Base-by-base conservation (phyloP, 2,329 filamentous ascomycete species). In the Thielaviopsis punctulata region DNA sequence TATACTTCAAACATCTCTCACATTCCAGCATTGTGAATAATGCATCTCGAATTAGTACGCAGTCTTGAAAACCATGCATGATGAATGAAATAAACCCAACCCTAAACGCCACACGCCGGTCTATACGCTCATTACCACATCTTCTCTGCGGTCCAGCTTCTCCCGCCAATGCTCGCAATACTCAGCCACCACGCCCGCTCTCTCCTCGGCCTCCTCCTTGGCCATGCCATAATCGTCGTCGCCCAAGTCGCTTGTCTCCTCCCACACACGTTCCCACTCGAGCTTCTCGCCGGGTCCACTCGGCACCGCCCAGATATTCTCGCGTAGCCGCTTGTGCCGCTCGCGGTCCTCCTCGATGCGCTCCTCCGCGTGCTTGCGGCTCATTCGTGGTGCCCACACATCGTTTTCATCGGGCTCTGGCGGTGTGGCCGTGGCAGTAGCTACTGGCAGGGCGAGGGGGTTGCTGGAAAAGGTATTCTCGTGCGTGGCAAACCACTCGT, bases 291-390 rank as follows among this genome's bases (percentile, higher is more conserved):
- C 60, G 15, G 73, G 69, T 27, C 77, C 75, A 8, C 76, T 73
- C 25, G 78, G 78, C 2, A 95, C 80, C 0, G 88, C 86, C 92
- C 93, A 98, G 57, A 95, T 93, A 60, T 82, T 88, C 68, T 98
- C 92, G 21, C 92, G 72, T 61, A 90, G 71, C 44, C 90, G 73
- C 72, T 98, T 98, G 66, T 98, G 93, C 44, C 92, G 73, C 65
- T 98, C 92, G 3, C 92, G 74, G 65, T 98, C 92, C 67, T 98
- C 93, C 60, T 98, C 93, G 57, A 98, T 95, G 41, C 92, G 75
- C 69, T 96, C 89, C 68, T 96, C 89, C 51, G 95, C 85, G 67
- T 95, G 86, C 52, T 84, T 77, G 67, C 90, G 92, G 61, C 95
- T 86, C 49, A 92, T 54, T 57, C 62, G 45, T 13, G 25, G 22